phyloP scores from a whole-genome alignment of 208 protist genomes.

The Trypanosoma melophagium region DNA sequence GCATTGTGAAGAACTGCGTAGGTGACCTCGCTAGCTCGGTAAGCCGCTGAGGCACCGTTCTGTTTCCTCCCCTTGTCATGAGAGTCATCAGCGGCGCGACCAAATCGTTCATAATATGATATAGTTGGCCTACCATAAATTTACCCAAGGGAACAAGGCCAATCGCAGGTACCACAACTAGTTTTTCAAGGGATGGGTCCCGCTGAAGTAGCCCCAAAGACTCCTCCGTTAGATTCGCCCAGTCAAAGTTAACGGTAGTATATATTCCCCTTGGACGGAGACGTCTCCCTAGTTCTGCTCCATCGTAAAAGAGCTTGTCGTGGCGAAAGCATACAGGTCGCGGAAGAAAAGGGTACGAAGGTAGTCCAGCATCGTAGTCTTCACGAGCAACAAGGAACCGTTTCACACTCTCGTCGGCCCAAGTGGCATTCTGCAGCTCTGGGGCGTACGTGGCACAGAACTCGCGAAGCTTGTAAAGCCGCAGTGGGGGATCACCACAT shows the following conservation, averaged over 20 bases:
- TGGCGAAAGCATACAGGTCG: conserved; percentile 21
- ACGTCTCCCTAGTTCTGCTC: not conserved
- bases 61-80: not conserved
- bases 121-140: conserved; percentile 23
- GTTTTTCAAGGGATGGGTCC: not conserved
- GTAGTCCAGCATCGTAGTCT: not conserved
- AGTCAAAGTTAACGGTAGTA: not conserved
- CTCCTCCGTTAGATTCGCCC: not conserved
- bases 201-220: not conserved
- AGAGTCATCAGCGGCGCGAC: conserved; percentile 8
- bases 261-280: not conserved
- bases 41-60: not conserved
- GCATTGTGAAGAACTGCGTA: conserved; percentile 14
- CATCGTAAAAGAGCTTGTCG: conserved; percentile 16
- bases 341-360: conserved; percentile 21
- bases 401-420: not conserved
- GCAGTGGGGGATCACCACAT: not conserved
- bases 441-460: conserved; percentile 14
- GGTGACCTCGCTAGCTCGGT: conserved; percentile 8
- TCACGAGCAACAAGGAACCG: not conserved
- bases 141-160: conserved; percentile 14
- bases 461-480: not conserved
- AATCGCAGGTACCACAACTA: conserved; percentile 25
- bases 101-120: conserved; percentile 26
- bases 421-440: not conserved